phyloP scores from a whole-genome alignment of 225 moss, liverwort and hornwort genomes.

The Pleurozium schreberi region DNA sequence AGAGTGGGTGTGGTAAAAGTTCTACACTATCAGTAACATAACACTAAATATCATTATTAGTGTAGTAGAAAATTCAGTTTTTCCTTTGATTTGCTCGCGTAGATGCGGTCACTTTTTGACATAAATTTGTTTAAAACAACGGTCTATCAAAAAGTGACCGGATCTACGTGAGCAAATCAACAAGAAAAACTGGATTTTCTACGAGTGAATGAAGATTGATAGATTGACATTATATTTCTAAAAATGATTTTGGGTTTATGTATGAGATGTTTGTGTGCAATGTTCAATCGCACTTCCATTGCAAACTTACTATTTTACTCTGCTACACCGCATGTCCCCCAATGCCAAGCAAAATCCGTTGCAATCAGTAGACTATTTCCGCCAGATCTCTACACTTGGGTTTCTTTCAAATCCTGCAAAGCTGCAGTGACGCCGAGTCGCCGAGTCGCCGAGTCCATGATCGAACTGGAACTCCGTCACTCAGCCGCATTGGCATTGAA shows the following conservation, averaged over 20 bases:
- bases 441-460: background rate
- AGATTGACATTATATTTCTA: background rate
- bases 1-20: too few species aligned
- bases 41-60: too few species aligned
- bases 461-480: background rate
- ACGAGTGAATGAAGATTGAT: background rate
- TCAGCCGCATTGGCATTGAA: too few species aligned
- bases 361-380: background rate
- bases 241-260: background rate
- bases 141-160: too few species aligned
- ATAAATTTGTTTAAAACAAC: too few species aligned
- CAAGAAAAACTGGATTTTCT: too few species aligned
- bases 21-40: too few species aligned
- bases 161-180: too few species aligned
- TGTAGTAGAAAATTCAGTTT: too few species aligned
- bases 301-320: background rate
- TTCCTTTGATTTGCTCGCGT: too few species aligned
- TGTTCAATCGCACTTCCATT: too few species aligned
- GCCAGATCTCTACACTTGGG: background rate
- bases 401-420: background rate
- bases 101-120: too few species aligned
- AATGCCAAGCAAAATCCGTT: background rate
- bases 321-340: background rate
- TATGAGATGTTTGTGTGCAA: background rate
- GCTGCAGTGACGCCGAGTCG: background rate